Percentiles rank a stretch among this genome's conserved stretches.
phyloP scores from a whole-genome alignment of 1,139 yeast genomes.

The Taphrina pruni region DNA sequence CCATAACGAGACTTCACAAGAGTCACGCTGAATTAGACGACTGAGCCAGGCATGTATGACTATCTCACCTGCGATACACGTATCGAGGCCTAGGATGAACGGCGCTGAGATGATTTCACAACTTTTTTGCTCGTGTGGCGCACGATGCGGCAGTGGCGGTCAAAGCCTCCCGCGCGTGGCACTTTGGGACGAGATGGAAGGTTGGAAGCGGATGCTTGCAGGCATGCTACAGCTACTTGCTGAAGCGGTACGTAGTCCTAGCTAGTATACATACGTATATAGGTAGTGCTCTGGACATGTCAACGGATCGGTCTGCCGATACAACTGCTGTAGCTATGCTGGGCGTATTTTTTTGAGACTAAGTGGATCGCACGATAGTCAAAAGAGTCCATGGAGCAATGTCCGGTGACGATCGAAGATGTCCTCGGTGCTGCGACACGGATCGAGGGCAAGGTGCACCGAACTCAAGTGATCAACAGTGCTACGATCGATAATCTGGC shows the following conservation, averaged over 20 bases:
- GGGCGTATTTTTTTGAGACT: not conserved
- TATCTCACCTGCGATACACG: too few relatives aligned
- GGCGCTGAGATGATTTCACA: conserved; percentile 6
- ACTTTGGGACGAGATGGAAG: not conserved
- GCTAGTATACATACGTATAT: too few relatives aligned
- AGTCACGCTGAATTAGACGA: not conserved
- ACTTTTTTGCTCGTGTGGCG: conserved; percentile 9
- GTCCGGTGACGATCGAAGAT: conserved; percentile 31
- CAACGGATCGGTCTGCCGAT: too few relatives aligned
- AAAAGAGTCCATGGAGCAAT: not conserved
- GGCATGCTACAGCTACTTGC: too few relatives aligned
- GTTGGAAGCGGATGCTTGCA: not conserved
- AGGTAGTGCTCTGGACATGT: too few relatives aligned
- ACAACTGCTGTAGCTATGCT: not conserved
- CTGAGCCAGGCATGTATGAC: too few relatives aligned
- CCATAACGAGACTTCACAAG: not conserved
- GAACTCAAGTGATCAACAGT: conserved; percentile 44
- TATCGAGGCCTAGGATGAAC: not conserved
- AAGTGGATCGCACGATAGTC: not conserved
- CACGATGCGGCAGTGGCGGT: conserved; percentile 4
- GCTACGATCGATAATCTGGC: conserved; percentile 42
- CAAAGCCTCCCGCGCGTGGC: conserved; percentile 3
- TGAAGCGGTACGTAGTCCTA: too few relatives aligned
- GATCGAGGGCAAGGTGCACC: conserved; percentile 39
- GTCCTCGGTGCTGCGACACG: conserved; percentile 42